These are phyloP conservation scores for Sanguinoderma infundibulare DNA, from an alignment of 1,284 basidiomycete genomes.

Conservation along the genomic window DNA sequence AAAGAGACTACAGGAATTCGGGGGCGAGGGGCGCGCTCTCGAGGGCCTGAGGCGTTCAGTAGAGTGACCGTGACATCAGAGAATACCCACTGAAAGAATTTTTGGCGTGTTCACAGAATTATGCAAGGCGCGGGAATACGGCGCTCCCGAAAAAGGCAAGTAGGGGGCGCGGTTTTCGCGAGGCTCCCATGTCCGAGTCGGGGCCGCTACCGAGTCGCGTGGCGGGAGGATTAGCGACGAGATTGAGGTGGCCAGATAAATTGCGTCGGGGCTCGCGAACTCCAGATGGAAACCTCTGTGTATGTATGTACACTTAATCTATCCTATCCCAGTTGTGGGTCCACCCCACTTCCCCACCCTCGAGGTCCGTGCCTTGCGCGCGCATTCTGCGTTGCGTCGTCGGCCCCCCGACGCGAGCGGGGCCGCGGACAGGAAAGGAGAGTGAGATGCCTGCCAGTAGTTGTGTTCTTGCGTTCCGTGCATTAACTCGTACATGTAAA, in stretches of 20 bases:
- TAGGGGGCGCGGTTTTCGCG: neutral
- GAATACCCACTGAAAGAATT: too few species aligned
- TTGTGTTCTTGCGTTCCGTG: conserved; percentile 7
- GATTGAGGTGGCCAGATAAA: conserved; percentile 26
- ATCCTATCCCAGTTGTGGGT: conserved; percentile 29
- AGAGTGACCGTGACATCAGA: too few species aligned
- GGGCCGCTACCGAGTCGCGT: neutral
- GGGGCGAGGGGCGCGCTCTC: too few species aligned
- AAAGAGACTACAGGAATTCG: too few species aligned
- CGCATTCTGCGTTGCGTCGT: too few species aligned
- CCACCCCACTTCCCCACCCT: conserved; percentile 18
- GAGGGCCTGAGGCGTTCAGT: too few species aligned
- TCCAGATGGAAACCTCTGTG: conserved; percentile 3
- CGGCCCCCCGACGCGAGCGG: too few species aligned
- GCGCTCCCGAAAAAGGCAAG: neutral
- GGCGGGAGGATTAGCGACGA: conserved; percentile 16
- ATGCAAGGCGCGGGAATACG: neutral
- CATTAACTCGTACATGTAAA: conserved; percentile 27
- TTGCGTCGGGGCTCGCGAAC: conserved; percentile 15
- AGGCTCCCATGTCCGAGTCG: conserved; percentile 6
- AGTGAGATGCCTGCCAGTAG: neutral
- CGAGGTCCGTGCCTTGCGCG: neutral
- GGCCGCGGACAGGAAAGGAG: neutral
- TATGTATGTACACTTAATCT: conserved; percentile 15
- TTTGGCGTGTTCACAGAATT: neutral